These are phyloP conservation scores for Brassica carinata DNA, from an alignment of 345 rosid species.

Conservation along the genomic window DNA sequence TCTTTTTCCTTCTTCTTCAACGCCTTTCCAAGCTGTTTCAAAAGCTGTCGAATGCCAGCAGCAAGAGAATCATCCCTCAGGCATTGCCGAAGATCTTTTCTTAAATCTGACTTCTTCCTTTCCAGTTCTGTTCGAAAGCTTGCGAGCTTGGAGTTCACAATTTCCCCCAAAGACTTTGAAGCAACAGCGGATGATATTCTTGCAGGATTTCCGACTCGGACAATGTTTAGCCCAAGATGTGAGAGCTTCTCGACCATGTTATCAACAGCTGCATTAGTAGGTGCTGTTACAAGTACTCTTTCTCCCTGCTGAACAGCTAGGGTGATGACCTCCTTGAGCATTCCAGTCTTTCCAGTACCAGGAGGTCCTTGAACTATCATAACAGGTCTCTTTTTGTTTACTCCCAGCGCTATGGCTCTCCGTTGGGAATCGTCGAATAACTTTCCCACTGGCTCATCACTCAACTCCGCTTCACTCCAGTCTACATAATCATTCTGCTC, in stretches of 20 bases:
- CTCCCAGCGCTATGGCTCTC: constrained; percentile 70
- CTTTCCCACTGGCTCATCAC: constrained; percentile 49
- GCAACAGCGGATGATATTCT: constrained; percentile 86
- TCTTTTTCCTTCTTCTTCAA: constrained; percentile 91
- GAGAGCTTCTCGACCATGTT: constrained; percentile 95
- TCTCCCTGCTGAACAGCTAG: constrained; percentile 87
- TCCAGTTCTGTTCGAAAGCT: constrained; percentile 64
- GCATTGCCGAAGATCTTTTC: constrained; percentile 81
- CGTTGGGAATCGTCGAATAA: constrained; percentile 70
- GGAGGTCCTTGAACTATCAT: constrained; percentile 95
- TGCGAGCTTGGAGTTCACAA: constrained; percentile 76
- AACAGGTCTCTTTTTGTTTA: constrained; percentile 78
- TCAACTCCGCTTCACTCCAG: constrained; percentile 62
- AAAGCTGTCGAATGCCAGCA: constrained; percentile 93
- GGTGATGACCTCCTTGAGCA: constrained; percentile 77
- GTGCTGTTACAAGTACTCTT: constrained; percentile 92
- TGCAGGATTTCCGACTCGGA: constrained; percentile 94
- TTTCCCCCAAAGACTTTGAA: constrained; percentile 81
- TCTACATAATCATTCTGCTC: constrained; percentile 58
- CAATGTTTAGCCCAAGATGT: constrained; percentile 64
- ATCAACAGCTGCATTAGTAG: constrained; percentile 96
- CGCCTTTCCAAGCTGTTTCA: constrained; percentile 88
- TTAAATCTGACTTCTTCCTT: constrained; percentile 86
- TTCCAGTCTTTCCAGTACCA: constrained; percentile 91
- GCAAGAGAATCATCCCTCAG: constrained; percentile 91